A percentile compares a stretch with the other conserved stretches of the same genome.
Conservation (phyloP, 2,329 filamentous ascomycete species). For the Trichoderma simmonsii region DNA sequence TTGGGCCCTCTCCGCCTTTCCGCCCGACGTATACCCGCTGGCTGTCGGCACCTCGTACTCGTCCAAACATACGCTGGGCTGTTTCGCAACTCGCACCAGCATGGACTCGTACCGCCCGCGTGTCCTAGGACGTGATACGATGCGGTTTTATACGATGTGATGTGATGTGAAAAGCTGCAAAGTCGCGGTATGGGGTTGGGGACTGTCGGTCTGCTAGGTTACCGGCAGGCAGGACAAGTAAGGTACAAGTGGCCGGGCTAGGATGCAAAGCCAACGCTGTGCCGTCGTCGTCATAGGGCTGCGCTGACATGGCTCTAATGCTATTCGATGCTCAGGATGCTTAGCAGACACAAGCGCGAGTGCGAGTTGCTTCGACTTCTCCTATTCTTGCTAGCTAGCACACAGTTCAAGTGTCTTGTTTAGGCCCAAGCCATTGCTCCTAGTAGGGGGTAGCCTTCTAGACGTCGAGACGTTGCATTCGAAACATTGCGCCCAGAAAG, state of each 20-base stretch:
- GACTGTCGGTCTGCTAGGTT: neutral
- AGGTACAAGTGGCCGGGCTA: conserved; percentile 11
- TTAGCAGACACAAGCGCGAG: neutral
- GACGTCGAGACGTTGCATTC: conserved; percentile 17
- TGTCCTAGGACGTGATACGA: neutral
- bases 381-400: neutral
- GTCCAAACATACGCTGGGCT: neutral
- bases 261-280: neutral
- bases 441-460: conserved; percentile 7
- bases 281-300: conserved; percentile 29
- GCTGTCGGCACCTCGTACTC: neutral
- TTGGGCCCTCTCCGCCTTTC: conserved; percentile 17
- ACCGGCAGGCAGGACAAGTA: neutral
- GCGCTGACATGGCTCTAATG: conserved; percentile 20
- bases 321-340: neutral
- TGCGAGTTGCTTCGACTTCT: neutral
- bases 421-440: conserved; percentile 4
- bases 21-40: neutral
- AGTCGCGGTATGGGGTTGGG: neutral
- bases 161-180: neutral
- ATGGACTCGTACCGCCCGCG: neutral
- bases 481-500: conserved; percentile 15
- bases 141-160: neutral
- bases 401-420: neutral
- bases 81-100: neutral